Base-by-base conservation (phyloP, 768 basidiomycete species). In the Collybiopsis luxurians region DNA sequence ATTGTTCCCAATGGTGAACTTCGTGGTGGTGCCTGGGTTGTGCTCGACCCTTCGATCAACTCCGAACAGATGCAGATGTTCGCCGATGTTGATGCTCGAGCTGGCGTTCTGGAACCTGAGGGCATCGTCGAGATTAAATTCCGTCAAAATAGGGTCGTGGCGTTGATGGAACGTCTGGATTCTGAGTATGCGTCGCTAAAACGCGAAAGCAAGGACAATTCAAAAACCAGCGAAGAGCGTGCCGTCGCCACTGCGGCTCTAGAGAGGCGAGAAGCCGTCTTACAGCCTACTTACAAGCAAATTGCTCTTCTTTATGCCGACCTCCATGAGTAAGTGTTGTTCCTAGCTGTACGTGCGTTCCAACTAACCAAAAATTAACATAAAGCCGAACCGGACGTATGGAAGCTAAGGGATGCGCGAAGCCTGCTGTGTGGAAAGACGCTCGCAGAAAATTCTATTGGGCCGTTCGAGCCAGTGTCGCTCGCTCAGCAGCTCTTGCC, bases 1-100 rank as follows among this genome's bases (percentile, higher is more conserved):
- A 95, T 99, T 62, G 89, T 98, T 9, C 97, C 97, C 30, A 97
- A 98, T 65, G 97, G 97, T 59, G 97, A 99, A 71, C 84, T 99
- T 46, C 95, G 97, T 68, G 97, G 97, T 64, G 97, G 97, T 63
- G 97, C 97, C 31, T 99, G 96, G 96, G 97, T 98, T 63, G 97
- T 99, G 1, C 84, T 99, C 43, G 97, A 99, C 71, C 97, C 97
- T 27, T 91, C 92, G 17, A 98, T 99, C 79, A 98, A 98, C 75
- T 77, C 87, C 2, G 86, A 92, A 64, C 93, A 97, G 71, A 97
- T 99, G 96, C 90, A 97, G 75, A 98, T 99, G 96, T 98, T 95
- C 66, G 96, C 95, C 24, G 97, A 98, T 67, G 85, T 90, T 44
- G 95, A 97, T 7, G 85, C 97, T 21, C 89, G 97, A 55, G 97